These are phyloP conservation scores for Gossypium australe DNA, from an alignment of 345 rosid genomes.

Conservation along the genomic window DNA sequence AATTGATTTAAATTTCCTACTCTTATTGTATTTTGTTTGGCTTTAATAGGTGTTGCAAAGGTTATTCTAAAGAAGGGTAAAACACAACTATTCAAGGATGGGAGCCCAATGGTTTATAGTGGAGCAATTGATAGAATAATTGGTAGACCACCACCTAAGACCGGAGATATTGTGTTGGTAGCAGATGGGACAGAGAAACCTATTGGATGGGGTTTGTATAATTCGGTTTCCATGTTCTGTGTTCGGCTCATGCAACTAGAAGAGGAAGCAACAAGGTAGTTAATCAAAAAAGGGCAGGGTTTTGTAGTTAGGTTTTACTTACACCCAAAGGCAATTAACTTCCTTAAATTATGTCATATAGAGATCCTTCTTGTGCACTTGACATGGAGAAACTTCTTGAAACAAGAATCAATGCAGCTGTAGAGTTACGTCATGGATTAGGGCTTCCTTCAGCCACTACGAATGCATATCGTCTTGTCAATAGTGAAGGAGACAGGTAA, in stretches of 20 bases:
- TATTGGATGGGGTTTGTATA: slow-evolving; percentile 81
- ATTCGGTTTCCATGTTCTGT: slow-evolving; percentile 81
- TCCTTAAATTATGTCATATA: slow-evolving; percentile 21
- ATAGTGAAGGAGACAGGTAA: slow-evolving; percentile 93
- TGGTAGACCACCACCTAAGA: slow-evolving; percentile 74
- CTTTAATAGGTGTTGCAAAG: slow-evolving; percentile 53
- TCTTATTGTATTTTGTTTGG: slow-evolving; percentile 6
- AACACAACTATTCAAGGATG: slow-evolving; percentile 81
- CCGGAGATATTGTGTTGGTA: slow-evolving; percentile 83
- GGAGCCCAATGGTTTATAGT: slow-evolving; percentile 88
- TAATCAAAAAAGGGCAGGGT: neutral
- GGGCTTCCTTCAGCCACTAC: slow-evolving; percentile 69
- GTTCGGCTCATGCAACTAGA: slow-evolving; percentile 95
- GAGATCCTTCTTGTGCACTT: slow-evolving; percentile 75
- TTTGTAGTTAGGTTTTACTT: slow-evolving; percentile 1
- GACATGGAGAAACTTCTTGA: slow-evolving; percentile 72
- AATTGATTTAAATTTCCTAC: neutral
- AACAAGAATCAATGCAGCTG: slow-evolving; percentile 63
- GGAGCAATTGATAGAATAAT: slow-evolving; percentile 86
- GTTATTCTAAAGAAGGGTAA: slow-evolving; percentile 91
- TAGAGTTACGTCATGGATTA: slow-evolving; percentile 49
- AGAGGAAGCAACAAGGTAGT: slow-evolving; percentile 64
- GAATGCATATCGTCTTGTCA: slow-evolving; percentile 77
- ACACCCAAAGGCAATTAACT: neutral
- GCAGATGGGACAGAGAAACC: slow-evolving; percentile 81